A percentile compares a stretch with the other conserved stretches of the same genome.
Evolutionary conservation across 495 filamentous ascomycete species (phyloP).

Genomic region (Hypoxylon perforatum): DNA sequence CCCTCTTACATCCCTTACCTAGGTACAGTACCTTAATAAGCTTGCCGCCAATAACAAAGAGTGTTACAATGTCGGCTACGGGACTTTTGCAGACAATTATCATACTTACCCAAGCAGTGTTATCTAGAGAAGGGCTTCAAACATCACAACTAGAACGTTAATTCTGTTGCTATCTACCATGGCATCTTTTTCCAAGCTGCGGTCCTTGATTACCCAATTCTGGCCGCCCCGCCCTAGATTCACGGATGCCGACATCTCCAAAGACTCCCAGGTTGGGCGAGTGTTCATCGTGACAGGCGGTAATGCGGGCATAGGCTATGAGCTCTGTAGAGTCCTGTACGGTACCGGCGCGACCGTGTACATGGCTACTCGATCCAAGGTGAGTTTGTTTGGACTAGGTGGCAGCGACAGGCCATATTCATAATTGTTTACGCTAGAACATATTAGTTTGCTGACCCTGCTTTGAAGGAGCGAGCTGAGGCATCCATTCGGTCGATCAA

Average conservation of each 20-base stretch:
- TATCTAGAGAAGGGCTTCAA: not conserved
- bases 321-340: slow-evolving; percentile 53
- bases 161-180: not conserved
- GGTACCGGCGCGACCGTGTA: slow-evolving; percentile 49
- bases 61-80: no score
- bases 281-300: slow-evolving; percentile 53
- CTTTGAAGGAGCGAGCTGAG: slow-evolving; percentile 39
- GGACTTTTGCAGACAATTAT: no score
- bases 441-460: slow-evolving; percentile 4
- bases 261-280: slow-evolving; percentile 46
- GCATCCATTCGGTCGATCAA: slow-evolving; percentile 38
- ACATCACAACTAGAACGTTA: not conserved
- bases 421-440: not conserved
- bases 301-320: slow-evolving; percentile 55
- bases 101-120: not conserved
- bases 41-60: no score
- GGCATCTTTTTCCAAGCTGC: not conserved
- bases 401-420: slow-evolving; percentile 1
- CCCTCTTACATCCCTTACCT: no score
- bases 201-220: slow-evolving; percentile 33
- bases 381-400: slow-evolving; percentile 5
- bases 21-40: no score
- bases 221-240: slow-evolving; percentile 39
- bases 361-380: slow-evolving; percentile 47
- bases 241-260: slow-evolving; percentile 24